A percentile compares a stretch with the other conserved stretches of the same genome.
Evolutionary conservation across 208 protist species (phyloP).

Genomic region (Trypanosomatidae sp.): DNA sequence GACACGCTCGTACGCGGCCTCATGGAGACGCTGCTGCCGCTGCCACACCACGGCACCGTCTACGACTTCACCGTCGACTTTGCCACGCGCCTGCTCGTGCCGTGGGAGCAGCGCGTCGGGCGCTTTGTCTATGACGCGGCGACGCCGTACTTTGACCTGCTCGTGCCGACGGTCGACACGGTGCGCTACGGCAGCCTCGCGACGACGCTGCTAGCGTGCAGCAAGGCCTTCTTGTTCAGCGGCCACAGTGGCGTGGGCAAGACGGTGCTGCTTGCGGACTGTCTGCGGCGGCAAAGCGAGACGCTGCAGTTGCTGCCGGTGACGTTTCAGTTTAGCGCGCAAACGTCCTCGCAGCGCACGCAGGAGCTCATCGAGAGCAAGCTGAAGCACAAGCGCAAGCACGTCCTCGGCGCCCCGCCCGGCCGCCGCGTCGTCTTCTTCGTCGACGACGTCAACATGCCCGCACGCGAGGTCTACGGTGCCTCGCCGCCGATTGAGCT

Average conservation of each 20-base stretch:
- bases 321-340: slow-evolving; percentile 92
- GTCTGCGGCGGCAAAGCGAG: slow-evolving; percentile 62
- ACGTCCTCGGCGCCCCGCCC: slow-evolving; percentile 88
- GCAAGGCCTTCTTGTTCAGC: slow-evolving; percentile 90
- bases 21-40: slow-evolving; percentile 73
- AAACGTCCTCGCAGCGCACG: slow-evolving; percentile 90
- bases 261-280: slow-evolving; percentile 87
- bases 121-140: slow-evolving; percentile 72
- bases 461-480: slow-evolving; percentile 92
- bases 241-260: slow-evolving; percentile 95
- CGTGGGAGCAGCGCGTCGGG: slow-evolving; percentile 72
- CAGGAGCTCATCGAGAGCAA: slow-evolving; percentile 96
- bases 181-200: slow-evolving; percentile 91
- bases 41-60: slow-evolving; percentile 83
- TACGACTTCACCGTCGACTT: slow-evolving; percentile 93
- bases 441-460: slow-evolving; percentile 98
- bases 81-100: slow-evolving; percentile 49
- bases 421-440: slow-evolving; percentile 93
- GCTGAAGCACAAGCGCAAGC: slow-evolving; percentile 93
- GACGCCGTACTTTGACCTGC: slow-evolving; percentile 93
- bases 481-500: slow-evolving; percentile 97
- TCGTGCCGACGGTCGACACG: slow-evolving; percentile 96
- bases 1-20: slow-evolving; percentile 72
- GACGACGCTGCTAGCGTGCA: slow-evolving; percentile 68
- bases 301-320: slow-evolving; percentile 68